These are phyloP conservation scores for Adiantum capillusveneris DNA, from an alignment of 75 land plant species.

Conservation along the genomic window DNA sequence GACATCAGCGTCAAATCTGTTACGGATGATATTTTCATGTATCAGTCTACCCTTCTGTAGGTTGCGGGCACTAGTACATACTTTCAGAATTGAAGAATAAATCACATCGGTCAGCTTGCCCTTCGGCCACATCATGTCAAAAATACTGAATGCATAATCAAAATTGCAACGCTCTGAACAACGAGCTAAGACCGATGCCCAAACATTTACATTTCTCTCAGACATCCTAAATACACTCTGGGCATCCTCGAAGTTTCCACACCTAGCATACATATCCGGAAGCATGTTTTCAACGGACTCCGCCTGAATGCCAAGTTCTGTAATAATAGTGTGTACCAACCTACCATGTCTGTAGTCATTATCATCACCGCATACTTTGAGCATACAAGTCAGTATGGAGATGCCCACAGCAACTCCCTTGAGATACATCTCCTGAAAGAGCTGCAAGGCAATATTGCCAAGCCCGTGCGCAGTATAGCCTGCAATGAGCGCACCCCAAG, in stretches of 20 bases:
- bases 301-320: background rate
- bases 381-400: conserved; percentile 6
- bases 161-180: background rate
- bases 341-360: conserved; percentile 4
- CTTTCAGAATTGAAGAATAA: conserved; percentile 9
- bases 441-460: conserved; percentile 21
- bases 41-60: conserved; percentile 11
- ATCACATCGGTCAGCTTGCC: background rate
- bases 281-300: conserved; percentile 40
- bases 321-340: conserved; percentile 13
- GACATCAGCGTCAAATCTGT: background rate
- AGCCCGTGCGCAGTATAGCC: conserved; percentile 41
- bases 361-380: conserved; percentile 12
- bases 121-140: background rate
- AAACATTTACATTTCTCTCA: background rate
- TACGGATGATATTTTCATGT: background rate
- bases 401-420: conserved; percentile 7
- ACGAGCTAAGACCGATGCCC: conserved; percentile 23
- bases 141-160: background rate
- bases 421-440: conserved; percentile 38
- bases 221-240: conserved; percentile 28
- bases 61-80: conserved; percentile 6
- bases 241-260: conserved; percentile 11
- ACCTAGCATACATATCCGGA: conserved; percentile 24
- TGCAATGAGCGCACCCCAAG: conserved; percentile 59